These are phyloP conservation scores for Pulveroboletus ravenelii DNA, from an alignment of 768 basidiomycete genomes.

Conservation along the genomic window DNA sequence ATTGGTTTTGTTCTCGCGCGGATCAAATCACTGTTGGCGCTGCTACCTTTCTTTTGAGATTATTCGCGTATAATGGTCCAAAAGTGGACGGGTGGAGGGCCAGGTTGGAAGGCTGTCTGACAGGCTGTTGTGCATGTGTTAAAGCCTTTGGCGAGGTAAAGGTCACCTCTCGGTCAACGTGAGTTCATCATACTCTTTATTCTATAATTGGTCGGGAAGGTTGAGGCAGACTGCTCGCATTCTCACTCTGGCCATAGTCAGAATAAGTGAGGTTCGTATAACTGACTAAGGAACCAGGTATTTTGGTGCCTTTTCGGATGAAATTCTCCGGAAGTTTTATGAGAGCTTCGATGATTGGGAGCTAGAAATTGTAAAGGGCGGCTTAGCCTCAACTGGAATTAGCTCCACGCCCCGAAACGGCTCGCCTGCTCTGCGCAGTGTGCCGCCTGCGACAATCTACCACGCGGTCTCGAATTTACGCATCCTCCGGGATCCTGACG, in stretches of 20 bases:
- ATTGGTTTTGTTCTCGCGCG: slow-evolving; percentile 81
- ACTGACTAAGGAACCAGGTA: slow-evolving; percentile 46
- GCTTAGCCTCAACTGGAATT: slow-evolving; percentile 35
- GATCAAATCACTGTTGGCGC: slow-evolving; percentile 52
- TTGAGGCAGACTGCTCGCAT: slow-evolving; percentile 7
- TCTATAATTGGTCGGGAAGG: neutral
- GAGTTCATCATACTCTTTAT: slow-evolving; percentile 32
- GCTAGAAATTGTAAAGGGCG: slow-evolving; percentile 44
- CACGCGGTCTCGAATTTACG: slow-evolving; percentile 60
- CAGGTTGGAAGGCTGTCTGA: slow-evolving; percentile 50
- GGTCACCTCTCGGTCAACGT: slow-evolving; percentile 64
- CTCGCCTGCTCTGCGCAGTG: slow-evolving; percentile 34
- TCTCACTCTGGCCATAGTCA: slow-evolving; percentile 7
- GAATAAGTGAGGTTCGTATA: neutral
- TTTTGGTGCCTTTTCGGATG: slow-evolving; percentile 59
- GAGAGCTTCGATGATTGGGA: slow-evolving; percentile 65
- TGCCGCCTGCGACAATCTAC: slow-evolving; percentile 51
- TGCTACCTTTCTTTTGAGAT: slow-evolving; percentile 75
- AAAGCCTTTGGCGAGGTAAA: slow-evolving; percentile 63
- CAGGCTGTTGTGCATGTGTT: slow-evolving; percentile 67
- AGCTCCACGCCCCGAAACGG: slow-evolving; percentile 1
- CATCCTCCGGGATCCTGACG: slow-evolving; percentile 47
- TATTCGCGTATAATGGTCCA: slow-evolving; percentile 70
- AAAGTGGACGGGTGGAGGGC: slow-evolving; percentile 62
- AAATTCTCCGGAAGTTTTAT: slow-evolving; percentile 55